Evolutionary conservation across 495 filamentous ascomycete genomes (phyloP).

Genomic region (Daldinia caldariorum): DNA sequence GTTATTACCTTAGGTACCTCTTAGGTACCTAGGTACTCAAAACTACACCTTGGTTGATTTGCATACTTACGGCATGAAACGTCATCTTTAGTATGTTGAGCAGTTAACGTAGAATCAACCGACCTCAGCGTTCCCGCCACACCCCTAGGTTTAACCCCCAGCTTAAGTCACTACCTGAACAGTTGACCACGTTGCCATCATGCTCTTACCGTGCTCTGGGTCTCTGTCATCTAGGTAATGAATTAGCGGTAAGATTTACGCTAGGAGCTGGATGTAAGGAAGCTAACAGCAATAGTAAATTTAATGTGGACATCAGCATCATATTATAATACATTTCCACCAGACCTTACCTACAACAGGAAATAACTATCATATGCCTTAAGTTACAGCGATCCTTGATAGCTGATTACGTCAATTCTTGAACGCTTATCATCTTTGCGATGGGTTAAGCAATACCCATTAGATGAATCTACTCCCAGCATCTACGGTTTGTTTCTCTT

Average conservation of each 20-base stretch:
- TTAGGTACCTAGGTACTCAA: too few species aligned
- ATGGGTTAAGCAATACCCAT: too few species aligned
- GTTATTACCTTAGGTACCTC: neutral
- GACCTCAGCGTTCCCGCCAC: neutral
- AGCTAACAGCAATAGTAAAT: neutral
- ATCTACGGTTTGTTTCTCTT: too few species aligned
- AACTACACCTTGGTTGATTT: neutral
- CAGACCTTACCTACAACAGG: neutral
- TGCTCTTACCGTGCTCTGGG: neutral
- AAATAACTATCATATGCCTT: neutral
- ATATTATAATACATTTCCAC: neutral
- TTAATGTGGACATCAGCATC: neutral
- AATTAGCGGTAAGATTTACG: neutral
- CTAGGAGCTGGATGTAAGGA: neutral
- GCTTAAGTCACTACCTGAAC: neutral
- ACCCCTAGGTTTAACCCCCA: neutral
- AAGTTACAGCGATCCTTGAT: neutral
- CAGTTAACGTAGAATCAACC: too few species aligned
- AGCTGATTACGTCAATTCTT: too few species aligned
- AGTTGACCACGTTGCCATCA: neutral
- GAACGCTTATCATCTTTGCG: too few species aligned
- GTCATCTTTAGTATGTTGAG: neutral
- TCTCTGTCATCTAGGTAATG: neutral
- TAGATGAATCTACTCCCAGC: too few species aligned
- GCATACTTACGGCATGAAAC: too few species aligned